Evolutionary conservation across 2,329 filamentous ascomycete genomes (phyloP), one percentile per base, ranked within the genome.

Genomic region (Nannizzia gypsea): DNA sequence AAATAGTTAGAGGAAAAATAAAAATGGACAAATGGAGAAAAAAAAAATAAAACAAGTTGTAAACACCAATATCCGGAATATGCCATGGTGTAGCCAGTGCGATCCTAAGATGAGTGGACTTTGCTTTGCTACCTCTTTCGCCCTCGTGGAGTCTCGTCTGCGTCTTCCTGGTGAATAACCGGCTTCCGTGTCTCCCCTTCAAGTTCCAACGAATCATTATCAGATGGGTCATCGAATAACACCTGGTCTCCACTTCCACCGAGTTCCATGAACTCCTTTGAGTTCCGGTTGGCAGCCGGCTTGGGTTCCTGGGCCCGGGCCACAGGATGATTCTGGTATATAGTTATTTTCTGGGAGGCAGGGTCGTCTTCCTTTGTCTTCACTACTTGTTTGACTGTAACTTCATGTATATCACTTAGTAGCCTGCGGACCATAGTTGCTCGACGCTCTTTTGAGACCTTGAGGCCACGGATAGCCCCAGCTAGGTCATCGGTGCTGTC

Each of bases 401-500:
- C 82, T 56, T 89, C 83, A 72, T 96, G 95, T 72, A 95, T 82
- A 56, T 82, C 85, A 66, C 87, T 87, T 40, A 99, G 80, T 59
- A 97, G 75, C 0, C 93, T 99, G 55, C 93, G 84, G 74, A 97
- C 89, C 13, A 93, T 84, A 26, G 81, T 78, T 0, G 90, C 76
- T 64, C 91, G 93, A 64, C 92, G 85, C 4, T 54, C 50, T 66
- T 87, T 88, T 26, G 87, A 84, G 70, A 99, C 91, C 66, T 93
- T 90, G 8, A 99, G 81, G 9, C 83, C 82, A 24, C 84, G 84
- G 66, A 99, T 83, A 34, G 88, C 90, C n/a, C 89, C 89, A 0
- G 93, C 91, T 22, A 99, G 80, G 4, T 92, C 91, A 68, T 95
- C 90, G 15, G 91, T 96, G 74, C 90, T 96, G 75, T 96, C 92